A percentile compares a stretch with the other conserved stretches of the same genome.
Conservation (phyloP, 1,139 yeast species). For the Geotrichum klebahnii region DNA sequence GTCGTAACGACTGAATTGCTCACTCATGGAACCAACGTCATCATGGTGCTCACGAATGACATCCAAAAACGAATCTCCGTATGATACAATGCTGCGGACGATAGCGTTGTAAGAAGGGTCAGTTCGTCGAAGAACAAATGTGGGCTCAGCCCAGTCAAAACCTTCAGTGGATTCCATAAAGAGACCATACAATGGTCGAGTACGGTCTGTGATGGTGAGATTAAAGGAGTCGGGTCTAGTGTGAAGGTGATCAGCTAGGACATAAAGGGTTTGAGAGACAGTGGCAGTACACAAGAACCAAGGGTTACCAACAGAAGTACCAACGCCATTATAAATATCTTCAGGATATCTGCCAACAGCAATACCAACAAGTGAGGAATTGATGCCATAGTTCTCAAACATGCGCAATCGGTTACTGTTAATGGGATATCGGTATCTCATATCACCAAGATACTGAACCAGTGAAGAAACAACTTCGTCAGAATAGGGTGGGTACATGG, state of each 20-base stretch:
- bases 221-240: constrained; percentile 36
- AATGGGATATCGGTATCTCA: constrained; percentile 71
- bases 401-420: constrained; percentile 50
- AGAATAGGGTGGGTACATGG: constrained; percentile 34
- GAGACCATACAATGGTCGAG: constrained; percentile 30
- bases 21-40: constrained; percentile 74
- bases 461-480: constrained; percentile 34
- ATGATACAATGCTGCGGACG: constrained; percentile 33
- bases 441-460: constrained; percentile 48
- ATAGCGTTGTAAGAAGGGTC: constrained; percentile 25
- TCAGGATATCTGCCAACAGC: constrained; percentile 93
- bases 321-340: constrained; percentile 81
- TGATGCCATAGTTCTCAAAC: constrained; percentile 27
- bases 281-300: constrained; percentile 90
- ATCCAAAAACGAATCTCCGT: constrained; percentile 73
- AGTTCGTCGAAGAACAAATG: constrained; percentile 12
- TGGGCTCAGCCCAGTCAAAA: constrained; percentile 14
- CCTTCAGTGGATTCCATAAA: constrained; percentile 23
- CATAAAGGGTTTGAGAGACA: constrained; percentile 58
- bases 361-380: constrained; percentile 46
- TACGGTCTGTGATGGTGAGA: constrained; percentile 34
- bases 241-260: constrained; percentile 39
- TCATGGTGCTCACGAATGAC: constrained; percentile 58
- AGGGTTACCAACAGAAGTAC: constrained; percentile 81
- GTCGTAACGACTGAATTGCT: constrained; percentile 74